Evolutionary conservation across 192 early-diverging fungal genomes (phyloP).

Genomic region (Allomyces arbusculus): DNA sequence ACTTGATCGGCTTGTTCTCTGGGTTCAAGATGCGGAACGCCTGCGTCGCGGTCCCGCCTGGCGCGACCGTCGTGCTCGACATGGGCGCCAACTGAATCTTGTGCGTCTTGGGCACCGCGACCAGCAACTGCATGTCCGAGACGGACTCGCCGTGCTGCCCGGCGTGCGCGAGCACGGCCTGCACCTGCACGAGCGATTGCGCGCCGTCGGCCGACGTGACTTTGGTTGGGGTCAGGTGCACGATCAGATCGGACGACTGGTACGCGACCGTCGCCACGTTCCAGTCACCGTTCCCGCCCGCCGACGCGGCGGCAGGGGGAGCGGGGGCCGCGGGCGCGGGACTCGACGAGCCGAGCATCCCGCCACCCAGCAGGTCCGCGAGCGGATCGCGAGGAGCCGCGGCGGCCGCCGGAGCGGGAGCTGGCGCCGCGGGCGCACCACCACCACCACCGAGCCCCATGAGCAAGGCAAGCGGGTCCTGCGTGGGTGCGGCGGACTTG

Average conservation of each 20-base stretch:
- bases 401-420: conserved; percentile 9
- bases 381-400: conserved; percentile 26
- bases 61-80: conserved; percentile 36
- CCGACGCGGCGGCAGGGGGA: conserved; percentile 7
- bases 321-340: conserved; percentile 14
- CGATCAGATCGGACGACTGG: conserved; percentile 1
- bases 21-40: conserved; percentile 75
- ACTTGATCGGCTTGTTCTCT: conserved; percentile 23
- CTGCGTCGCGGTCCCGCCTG: conserved; percentile 49
- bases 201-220: not conserved
- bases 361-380: conserved; percentile 51
- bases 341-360: conserved; percentile 13
- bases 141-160: conserved; percentile 19
- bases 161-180: no score
- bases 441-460: conserved; percentile 9
- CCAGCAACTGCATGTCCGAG: conserved; percentile 55
- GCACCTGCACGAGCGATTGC: not conserved
- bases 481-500: conserved; percentile 11
- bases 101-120: conserved; percentile 84
- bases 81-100: conserved; percentile 70
- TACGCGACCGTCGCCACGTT: not conserved
- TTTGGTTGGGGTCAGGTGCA: conserved; percentile 1
- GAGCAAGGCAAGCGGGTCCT: conserved; percentile 11
- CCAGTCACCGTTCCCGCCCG: not conserved
- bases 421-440: conserved; percentile 12